These are phyloP conservation scores for Capsella bursapastoris DNA, from an alignment of 345 rosid genomes.

Conservation along the genomic window DNA sequence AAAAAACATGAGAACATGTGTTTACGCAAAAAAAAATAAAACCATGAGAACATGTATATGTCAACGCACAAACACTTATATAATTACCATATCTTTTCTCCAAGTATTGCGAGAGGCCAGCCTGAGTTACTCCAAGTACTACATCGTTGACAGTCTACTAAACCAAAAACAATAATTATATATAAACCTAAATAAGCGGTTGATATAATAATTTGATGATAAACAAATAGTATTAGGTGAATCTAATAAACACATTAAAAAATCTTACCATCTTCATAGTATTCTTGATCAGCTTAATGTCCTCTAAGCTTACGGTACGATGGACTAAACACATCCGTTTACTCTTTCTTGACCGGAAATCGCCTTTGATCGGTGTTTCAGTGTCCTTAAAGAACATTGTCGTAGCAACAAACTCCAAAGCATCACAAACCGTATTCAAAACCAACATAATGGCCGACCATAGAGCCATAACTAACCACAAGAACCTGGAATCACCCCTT, in stretches of 20 bases:
- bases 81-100: slow-evolving; percentile 44
- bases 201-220: not conserved
- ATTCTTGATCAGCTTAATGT: slow-evolving; percentile 55
- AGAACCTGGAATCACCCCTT: slow-evolving; percentile 33
- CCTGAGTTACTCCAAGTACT: slow-evolving; percentile 64
- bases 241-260: not conserved
- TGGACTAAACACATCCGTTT: slow-evolving; percentile 51
- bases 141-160: slow-evolving; percentile 79
- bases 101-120: slow-evolving; percentile 65
- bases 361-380: slow-evolving; percentile 59
- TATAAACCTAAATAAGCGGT: not conserved
- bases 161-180: not conserved
- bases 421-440: slow-evolving; percentile 61
- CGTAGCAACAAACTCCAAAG: slow-evolving; percentile 52
- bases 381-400: slow-evolving; percentile 55
- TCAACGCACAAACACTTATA: too few species aligned
- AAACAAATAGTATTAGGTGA: not conserved
- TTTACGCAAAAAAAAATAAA: too few species aligned
- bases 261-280: slow-evolving; percentile 48
- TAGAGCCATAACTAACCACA: slow-evolving; percentile 50
- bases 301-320: slow-evolving; percentile 56
- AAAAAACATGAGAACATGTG: not conserved
- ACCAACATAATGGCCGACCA: slow-evolving; percentile 50
- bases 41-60: not conserved
- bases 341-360: slow-evolving; percentile 14